Conservation (phyloP, 495 filamentous ascomycete species). For the Sporormia fimetaria region DNA sequence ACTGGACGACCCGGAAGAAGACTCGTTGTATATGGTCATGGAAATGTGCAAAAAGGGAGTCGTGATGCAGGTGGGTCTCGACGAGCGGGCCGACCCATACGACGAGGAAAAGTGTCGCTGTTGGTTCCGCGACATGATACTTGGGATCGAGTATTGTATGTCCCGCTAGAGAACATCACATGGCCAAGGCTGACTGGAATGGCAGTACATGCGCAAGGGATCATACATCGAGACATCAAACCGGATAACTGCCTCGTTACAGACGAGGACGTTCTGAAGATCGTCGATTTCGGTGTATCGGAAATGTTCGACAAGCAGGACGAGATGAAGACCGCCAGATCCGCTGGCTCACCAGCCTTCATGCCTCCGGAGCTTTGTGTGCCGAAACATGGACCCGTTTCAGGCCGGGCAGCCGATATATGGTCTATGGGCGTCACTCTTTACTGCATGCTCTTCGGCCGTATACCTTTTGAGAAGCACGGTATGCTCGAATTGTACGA, state of each 20-base stretch:
- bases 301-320: slow-evolving; percentile 92
- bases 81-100: slow-evolving; percentile 73
- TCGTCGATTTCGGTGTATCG: slow-evolving; percentile 96
- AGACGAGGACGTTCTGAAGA: slow-evolving; percentile 81
- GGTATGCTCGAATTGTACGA: slow-evolving; percentile 81
- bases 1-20: slow-evolving; percentile 86
- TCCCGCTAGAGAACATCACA: slow-evolving; percentile 5
- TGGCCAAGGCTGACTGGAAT: not conserved
- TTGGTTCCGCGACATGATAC: slow-evolving; percentile 91
- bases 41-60: slow-evolving; percentile 99
- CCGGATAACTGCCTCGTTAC: slow-evolving; percentile 92
- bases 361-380: slow-evolving; percentile 88
- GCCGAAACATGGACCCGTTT: slow-evolving; percentile 75
- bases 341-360: slow-evolving; percentile 90
- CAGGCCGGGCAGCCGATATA: slow-evolving; percentile 82
- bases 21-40: slow-evolving; percentile 95
- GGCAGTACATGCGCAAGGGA: slow-evolving; percentile 85
- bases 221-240: slow-evolving; percentile 96
- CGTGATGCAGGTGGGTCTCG: slow-evolving; percentile 90
- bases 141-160: slow-evolving; percentile 87
- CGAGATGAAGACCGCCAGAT: slow-evolving; percentile 87
- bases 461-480: slow-evolving; percentile 67
- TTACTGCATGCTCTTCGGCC: slow-evolving; percentile 83
- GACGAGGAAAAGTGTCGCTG: slow-evolving; percentile 69
- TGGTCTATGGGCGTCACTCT: slow-evolving; percentile 98